A percentile compares a stretch with the other conserved stretches of the same genome.
Conservation (phyloP, 257 asterid species). For the Solanum virginianum region DNA sequence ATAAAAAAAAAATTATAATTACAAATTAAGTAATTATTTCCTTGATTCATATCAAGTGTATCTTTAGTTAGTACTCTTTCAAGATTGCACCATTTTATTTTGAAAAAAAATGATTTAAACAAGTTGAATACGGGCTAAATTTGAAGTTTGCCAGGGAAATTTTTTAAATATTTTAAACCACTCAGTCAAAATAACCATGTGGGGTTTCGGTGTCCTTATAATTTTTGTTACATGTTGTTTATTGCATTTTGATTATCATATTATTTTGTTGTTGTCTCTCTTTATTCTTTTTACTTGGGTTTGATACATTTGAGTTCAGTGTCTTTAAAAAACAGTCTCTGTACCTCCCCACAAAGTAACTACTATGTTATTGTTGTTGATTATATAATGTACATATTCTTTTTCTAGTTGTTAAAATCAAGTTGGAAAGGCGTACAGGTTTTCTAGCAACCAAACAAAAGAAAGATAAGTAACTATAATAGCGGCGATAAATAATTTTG, state of each 20-base stretch:
- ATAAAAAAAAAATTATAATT: no score
- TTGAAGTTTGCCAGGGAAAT: neutral
- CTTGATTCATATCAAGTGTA: neutral
- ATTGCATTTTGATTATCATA: no score
- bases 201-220: no score
- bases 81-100: neutral
- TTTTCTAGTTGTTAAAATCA: neutral
- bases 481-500: neutral
- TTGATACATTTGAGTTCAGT: no score
- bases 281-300: no score
- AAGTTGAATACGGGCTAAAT: neutral
- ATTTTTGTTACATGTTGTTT: no score
- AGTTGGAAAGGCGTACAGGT: neutral
- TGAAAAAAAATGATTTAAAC: neutral
- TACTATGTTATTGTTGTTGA: no score
- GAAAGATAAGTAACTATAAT: neutral
- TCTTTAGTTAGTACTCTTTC: neutral
- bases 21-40: neutral
- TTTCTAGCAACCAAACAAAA: neutral
- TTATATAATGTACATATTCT: neutral
- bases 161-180: neutral
- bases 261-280: no score
- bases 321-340: no score
- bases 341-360: no score
- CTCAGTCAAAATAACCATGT: neutral